Conservation (phyloP, 2,329 filamentous ascomycete species). For the Colletotrichum chlorophyti region DNA sequence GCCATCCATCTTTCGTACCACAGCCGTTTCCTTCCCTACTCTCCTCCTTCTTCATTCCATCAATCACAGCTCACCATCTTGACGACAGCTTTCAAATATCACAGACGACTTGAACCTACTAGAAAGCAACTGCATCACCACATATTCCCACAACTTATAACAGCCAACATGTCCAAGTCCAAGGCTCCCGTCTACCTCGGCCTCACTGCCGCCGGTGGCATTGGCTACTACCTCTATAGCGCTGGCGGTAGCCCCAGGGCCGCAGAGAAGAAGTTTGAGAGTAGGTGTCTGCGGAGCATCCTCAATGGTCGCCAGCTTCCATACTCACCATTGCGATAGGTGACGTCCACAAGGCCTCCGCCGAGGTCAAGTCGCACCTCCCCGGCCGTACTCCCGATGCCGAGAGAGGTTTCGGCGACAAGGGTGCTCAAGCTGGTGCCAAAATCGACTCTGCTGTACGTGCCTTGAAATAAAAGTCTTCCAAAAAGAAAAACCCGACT, state of each 20-base stretch:
- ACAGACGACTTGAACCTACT: neutral
- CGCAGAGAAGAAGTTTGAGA: constrained; percentile 86
- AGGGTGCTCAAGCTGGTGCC: constrained; percentile 58
- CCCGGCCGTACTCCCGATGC: constrained; percentile 67
- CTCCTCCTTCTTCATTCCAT: neutral
- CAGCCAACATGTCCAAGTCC: constrained; percentile 52
- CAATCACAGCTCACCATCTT: constrained; percentile 11
- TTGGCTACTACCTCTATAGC: constrained; percentile 90
- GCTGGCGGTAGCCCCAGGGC: constrained; percentile 82
- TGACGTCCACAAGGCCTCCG: constrained; percentile 75
- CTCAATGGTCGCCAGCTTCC: no score
- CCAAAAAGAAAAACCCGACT: constrained; percentile 29
- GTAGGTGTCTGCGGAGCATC: constrained; percentile 56
- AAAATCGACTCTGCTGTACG: constrained; percentile 75
- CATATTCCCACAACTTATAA: neutral
- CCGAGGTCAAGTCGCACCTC: constrained; percentile 70
- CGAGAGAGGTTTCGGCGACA: constrained; percentile 66
- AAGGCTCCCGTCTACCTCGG: constrained; percentile 60
- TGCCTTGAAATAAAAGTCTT: constrained; percentile 31
- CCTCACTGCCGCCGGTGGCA: constrained; percentile 68
- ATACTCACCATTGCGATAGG: constrained; percentile 54
- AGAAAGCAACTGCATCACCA: neutral
- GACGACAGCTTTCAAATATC: neutral
- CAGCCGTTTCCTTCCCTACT: neutral
- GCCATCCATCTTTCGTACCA: neutral